Evolutionary conservation across 2,329 filamentous ascomycete genomes (phyloP).

Genomic region (Drechslerella stenobrocha): DNA sequence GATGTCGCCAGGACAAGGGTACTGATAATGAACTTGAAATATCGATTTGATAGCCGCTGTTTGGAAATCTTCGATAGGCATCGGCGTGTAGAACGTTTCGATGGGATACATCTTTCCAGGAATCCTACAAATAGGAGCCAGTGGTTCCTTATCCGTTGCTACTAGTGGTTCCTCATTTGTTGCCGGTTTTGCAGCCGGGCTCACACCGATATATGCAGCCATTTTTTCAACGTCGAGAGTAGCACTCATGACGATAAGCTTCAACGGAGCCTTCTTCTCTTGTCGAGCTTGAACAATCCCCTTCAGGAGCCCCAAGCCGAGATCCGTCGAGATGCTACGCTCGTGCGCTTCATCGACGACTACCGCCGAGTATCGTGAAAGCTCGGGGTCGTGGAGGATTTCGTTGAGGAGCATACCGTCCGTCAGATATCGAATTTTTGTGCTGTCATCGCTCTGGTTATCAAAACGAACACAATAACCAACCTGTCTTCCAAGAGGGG

Average conservation of each 20-base stretch:
- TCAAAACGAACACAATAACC: constrained; percentile 97
- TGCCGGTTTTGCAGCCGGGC: constrained; percentile 20
- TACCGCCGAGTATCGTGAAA: constrained; percentile 83
- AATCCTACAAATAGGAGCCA: constrained; percentile 64
- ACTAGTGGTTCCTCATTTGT: constrained; percentile 10
- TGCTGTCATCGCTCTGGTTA: constrained; percentile 70
- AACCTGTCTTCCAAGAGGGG: constrained; percentile 62
- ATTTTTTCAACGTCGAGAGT: constrained; percentile 86
- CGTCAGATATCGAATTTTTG: constrained; percentile 88
- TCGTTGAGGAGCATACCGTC: constrained; percentile 97
- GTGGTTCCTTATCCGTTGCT: constrained; percentile 13
- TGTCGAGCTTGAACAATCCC: constrained; percentile 63
- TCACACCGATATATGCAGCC: constrained; percentile 68
- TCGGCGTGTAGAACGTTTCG: constrained; percentile 71
- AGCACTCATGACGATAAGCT: constrained; percentile 95
- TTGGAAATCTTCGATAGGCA: constrained; percentile 77
- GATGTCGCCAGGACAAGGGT: constrained; percentile 90
- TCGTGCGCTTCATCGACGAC: constrained; percentile 98
- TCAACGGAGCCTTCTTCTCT: constrained; percentile 64
- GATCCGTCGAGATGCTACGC: constrained; percentile 88
- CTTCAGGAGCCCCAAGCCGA: constrained; percentile 84
- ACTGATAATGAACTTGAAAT: constrained; percentile 81
- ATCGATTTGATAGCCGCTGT: constrained; percentile 79
- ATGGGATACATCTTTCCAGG: constrained; percentile 88
- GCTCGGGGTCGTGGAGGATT: constrained; percentile 78